A percentile compares a stretch with the other conserved stretches of the same genome.
Evolutionary conservation across 169 alveolate species (phyloP).

Genomic region (Plasmodium billcollinsi): DNA sequence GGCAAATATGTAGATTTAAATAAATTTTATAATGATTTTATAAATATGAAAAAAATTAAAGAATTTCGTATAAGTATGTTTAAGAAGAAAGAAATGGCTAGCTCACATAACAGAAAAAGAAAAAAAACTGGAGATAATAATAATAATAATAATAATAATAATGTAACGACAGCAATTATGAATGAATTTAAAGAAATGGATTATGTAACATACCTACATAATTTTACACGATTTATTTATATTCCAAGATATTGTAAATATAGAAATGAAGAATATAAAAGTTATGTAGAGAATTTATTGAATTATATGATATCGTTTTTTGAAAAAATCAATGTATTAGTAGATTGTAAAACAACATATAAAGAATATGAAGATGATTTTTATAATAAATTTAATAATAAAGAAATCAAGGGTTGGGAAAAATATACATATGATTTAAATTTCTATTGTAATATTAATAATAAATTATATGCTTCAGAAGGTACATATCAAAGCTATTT

Average conservation of each 20-base stretch:
- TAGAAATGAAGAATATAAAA: constrained; percentile 80
- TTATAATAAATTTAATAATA: constrained; percentile 81
- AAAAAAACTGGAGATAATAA: constrained; percentile 8
- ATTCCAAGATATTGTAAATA: constrained; percentile 90
- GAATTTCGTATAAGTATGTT: constrained; percentile 75
- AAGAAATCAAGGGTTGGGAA: constrained; percentile 85
- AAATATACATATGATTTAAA: constrained; percentile 82
- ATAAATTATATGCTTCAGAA: constrained; percentile 87
- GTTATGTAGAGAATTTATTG: constrained; percentile 78
- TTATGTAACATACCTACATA: constrained; percentile 83
- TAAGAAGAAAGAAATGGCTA: constrained; percentile 56
- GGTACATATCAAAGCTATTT: constrained; percentile 87
- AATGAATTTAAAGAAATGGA: constrained; percentile 85
- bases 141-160: constrained; percentile 7
- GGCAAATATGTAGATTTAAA: constrained; percentile 86
- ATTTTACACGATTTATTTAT: constrained; percentile 82
- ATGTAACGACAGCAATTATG: constrained; percentile 23
- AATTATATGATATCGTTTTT: constrained; percentile 82
- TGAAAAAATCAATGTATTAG: constrained; percentile 83
- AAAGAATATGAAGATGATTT: constrained; percentile 83
- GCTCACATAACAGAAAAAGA: constrained; percentile 18
- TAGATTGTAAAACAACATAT: constrained; percentile 77
- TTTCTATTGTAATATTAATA: constrained; percentile 85
- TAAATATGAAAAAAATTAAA: constrained; percentile 84
- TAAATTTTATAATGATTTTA: constrained; percentile 81